Percentiles rank a stretch among this genome's conserved stretches.
phyloP scores from a whole-genome alignment of 2,329 filamentous ascomycete species.

The Phoma herbarum region DNA sequence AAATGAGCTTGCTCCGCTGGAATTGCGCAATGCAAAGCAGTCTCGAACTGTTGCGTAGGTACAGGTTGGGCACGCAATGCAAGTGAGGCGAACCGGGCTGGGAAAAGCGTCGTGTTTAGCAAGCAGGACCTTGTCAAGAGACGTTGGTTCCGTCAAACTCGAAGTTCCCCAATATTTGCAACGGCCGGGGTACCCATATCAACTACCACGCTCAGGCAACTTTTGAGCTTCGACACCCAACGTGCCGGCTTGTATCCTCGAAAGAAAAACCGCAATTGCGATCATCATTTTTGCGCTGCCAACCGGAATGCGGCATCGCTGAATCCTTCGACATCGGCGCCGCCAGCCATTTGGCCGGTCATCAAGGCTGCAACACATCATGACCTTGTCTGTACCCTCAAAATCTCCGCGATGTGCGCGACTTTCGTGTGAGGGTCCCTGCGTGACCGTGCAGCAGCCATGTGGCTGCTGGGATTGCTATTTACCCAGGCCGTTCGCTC shows the following conservation, averaged over 20 bases:
- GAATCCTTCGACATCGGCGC: slow-evolving; percentile 11
- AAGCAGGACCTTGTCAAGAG: slow-evolving; percentile 10
- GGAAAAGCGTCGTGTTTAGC: slow-evolving; percentile 3
- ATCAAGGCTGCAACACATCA: slow-evolving; percentile 9
- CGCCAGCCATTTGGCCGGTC: slow-evolving; percentile 11
- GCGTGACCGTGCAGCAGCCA: slow-evolving; percentile 11
- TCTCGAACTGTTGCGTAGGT: neutral
- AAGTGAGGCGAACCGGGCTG: slow-evolving; percentile 9
- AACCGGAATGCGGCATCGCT: slow-evolving; percentile 11
- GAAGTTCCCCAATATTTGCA: slow-evolving; percentile 7
- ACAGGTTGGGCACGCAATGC: neutral
- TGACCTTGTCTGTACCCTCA: slow-evolving; percentile 12
- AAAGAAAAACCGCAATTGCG: slow-evolving; percentile 1
- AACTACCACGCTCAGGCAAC: slow-evolving; percentile 11
- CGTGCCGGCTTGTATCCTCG: neutral
- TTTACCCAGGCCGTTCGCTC: slow-evolving; percentile 5
- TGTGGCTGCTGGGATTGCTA: slow-evolving; percentile 17
- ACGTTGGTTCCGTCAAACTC: slow-evolving; percentile 8
- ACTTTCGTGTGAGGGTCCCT: slow-evolving; percentile 1
- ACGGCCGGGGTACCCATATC: slow-evolving; percentile 19
- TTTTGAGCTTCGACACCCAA: neutral
- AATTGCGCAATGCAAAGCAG: slow-evolving; percentile 1
- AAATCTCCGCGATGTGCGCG: slow-evolving; percentile 19
- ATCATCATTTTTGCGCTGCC: neutral
- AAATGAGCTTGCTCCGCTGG: neutral